Conservation (phyloP, 768 basidiomycete species). For the Coprinopsis strossmayeri region DNA sequence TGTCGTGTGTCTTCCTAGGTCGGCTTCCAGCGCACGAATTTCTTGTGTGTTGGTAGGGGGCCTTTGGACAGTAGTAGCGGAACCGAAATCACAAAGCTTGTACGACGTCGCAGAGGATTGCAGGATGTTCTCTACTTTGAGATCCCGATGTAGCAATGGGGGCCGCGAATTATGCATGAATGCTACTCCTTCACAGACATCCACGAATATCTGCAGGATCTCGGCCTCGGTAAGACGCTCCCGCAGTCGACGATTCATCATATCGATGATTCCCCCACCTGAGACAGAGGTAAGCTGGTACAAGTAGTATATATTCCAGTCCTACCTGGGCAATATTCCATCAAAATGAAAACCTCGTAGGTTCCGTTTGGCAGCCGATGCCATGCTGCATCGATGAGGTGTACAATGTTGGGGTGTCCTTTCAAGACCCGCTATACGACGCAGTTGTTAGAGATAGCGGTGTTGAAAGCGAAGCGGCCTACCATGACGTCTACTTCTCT, state of each 20-base stretch:
- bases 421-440: slow-evolving; percentile 74
- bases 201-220: slow-evolving; percentile 96
- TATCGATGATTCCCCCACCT: slow-evolving; percentile 99
- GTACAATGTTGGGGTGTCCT: slow-evolving; percentile 92
- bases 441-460: slow-evolving; percentile 21
- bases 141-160: slow-evolving; percentile 89
- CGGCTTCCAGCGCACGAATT: slow-evolving; percentile 80
- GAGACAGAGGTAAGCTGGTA: slow-evolving; percentile 10
- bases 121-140: slow-evolving; percentile 98
- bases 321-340: slow-evolving; percentile 94
- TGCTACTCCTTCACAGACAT: slow-evolving; percentile 95
- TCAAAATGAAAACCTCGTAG: slow-evolving; percentile 96
- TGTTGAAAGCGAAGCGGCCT: slow-evolving; percentile 18
- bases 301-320: slow-evolving; percentile 12
- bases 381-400: slow-evolving; percentile 94
- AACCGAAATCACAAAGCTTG: slow-evolving; percentile 98
- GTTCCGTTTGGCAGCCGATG: slow-evolving; percentile 75
- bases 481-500: slow-evolving; percentile 99
- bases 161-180: slow-evolving; percentile 93
- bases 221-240: slow-evolving; percentile 94
- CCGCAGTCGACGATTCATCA: slow-evolving; percentile 96
- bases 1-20: slow-evolving; percentile 92
- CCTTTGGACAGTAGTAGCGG: slow-evolving; percentile 70
- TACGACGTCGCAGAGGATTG: slow-evolving; percentile 78
- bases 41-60: slow-evolving; percentile 78